These are phyloP conservation scores for Phytopythium ostracodes DNA, from an alignment of 352 stramenopile species.

Conservation along the genomic window DNA sequence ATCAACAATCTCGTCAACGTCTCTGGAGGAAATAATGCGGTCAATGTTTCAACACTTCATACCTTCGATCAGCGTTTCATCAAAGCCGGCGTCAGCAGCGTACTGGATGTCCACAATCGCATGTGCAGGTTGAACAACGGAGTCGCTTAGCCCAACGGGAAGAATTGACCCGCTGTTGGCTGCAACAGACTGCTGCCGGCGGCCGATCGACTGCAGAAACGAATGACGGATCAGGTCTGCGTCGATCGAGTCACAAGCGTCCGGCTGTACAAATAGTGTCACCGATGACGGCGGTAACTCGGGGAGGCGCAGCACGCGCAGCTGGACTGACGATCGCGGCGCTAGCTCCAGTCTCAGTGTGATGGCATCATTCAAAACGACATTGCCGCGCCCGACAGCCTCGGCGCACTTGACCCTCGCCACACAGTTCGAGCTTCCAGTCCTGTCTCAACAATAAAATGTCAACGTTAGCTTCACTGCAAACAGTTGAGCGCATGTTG, in stretches of 20 bases:
- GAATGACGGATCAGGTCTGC: conserved; percentile 19
- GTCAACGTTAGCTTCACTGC: not conserved
- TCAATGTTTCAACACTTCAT: not conserved
- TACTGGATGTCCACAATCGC: conserved; percentile 37
- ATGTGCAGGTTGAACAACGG: conserved; percentile 11
- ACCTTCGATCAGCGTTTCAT: conserved; percentile 48
- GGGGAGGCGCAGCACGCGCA: conserved; percentile 55
- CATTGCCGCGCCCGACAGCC: conserved; percentile 24
- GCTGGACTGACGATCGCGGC: conserved; percentile 19
- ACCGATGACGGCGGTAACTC: conserved; percentile 29
- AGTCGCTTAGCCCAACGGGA: conserved; percentile 11
- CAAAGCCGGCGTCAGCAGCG: conserved; percentile 35
- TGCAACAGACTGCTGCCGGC: conserved; percentile 12
- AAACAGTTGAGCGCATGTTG: not conserved
- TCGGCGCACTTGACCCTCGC: conserved; percentile 37
- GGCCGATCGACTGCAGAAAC: conserved; percentile 29
- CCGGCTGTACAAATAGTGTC: conserved; percentile 18
- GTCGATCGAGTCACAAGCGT: conserved; percentile 8
- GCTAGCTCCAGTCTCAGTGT: conserved; percentile 15
- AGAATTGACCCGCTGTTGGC: conserved; percentile 34
- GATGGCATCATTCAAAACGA: conserved; percentile 32
- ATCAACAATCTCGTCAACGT: not conserved
- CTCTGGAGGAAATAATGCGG: not conserved
- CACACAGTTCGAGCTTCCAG: conserved; percentile 25
- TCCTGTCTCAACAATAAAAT: not conserved